A percentile compares a stretch with the other conserved stretches of the same genome.
Conservation (phyloP, 2,329 filamentous ascomycete genomes). For the Apiospora hydei region DNA sequence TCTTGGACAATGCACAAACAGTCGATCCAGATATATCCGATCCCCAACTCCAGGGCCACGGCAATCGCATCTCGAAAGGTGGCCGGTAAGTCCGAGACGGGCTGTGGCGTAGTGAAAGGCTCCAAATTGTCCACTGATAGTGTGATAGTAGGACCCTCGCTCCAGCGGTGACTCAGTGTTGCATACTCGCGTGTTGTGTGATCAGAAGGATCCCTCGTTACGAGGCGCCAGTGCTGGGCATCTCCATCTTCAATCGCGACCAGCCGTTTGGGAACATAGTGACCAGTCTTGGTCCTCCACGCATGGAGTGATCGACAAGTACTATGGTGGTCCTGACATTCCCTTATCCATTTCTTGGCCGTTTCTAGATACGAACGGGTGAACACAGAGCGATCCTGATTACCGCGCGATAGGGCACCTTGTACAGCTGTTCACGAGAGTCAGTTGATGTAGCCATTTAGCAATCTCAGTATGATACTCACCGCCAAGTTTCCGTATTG, state of each 20-base stretch:
- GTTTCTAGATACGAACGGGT: neutral
- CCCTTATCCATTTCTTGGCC: constrained; percentile 11
- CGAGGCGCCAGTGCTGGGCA: neutral
- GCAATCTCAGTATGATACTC: neutral
- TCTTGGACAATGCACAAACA: constrained; percentile 30
- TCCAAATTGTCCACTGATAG: neutral
- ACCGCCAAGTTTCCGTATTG: neutral
- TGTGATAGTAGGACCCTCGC: neutral
- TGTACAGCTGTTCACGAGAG: neutral
- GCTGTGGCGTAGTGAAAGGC: neutral
- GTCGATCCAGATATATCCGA: constrained; percentile 29
- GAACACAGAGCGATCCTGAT: too few species aligned
- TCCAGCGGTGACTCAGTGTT: constrained; percentile 27
- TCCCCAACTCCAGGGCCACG: constrained; percentile 18
- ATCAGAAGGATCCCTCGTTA: neutral
- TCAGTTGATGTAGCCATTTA: neutral
- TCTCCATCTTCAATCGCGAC: constrained; percentile 7
- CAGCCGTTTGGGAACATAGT: constrained; percentile 23
- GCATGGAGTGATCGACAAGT: neutral
- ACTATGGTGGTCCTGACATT: constrained; percentile 9
- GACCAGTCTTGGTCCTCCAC: neutral
- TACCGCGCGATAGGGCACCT: neutral
- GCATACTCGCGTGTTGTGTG: neutral
- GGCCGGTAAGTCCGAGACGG: neutral
- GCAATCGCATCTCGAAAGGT: constrained; percentile 25